Base-by-base conservation (phyloP, 1,139 yeast species). In the Wickerhamomyces sp. region DNA sequence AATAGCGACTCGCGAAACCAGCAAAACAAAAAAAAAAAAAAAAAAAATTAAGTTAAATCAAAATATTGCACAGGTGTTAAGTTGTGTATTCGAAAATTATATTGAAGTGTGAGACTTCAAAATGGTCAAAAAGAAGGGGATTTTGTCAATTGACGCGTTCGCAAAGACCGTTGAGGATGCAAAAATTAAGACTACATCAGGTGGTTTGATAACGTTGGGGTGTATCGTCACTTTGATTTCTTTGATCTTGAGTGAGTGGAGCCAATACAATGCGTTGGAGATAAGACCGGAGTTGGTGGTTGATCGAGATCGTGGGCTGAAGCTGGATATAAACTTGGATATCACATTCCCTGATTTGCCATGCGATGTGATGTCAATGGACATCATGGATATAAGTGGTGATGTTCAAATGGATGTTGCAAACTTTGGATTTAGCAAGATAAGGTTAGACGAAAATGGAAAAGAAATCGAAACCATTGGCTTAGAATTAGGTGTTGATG, bases 141-240 rank as follows among this genome's bases (percentile, higher is more conserved):
- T 87, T 47, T 67, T 85, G 41, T 76, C 81, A 31, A 70, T 85
- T 46, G 98, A 92, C 63, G 96, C 95, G 12, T 92, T 92, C 63
- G 81, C 96, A 26, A 90, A 89, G 63, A 88, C 97, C 7, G 90
- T 87, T 33, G 97, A 90, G 54, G 98, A 92, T 60, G 95, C 96
- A 6, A 74, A 87, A 42, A 78, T 92, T 45, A 79, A 85, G 49
- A 92, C 98, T 3, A 73, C 90, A 4, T 74, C 92, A 7, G 98
- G 98, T 38, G 98, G 97, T 3, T 56, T 88, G 29, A 86, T 92
- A 52, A 89, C 97, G 7, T 59, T 92, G 36, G 64, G 78, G 6
- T 84, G 97, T 55, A 59, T 80, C 2, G 39, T 78, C 15, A 70
- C 85, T 7, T 82, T 88, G 22, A 44, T 82, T 21, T 53, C 83